phyloP scores from a whole-genome alignment of 257 asterid species.

The Solanum peruvianum region DNA sequence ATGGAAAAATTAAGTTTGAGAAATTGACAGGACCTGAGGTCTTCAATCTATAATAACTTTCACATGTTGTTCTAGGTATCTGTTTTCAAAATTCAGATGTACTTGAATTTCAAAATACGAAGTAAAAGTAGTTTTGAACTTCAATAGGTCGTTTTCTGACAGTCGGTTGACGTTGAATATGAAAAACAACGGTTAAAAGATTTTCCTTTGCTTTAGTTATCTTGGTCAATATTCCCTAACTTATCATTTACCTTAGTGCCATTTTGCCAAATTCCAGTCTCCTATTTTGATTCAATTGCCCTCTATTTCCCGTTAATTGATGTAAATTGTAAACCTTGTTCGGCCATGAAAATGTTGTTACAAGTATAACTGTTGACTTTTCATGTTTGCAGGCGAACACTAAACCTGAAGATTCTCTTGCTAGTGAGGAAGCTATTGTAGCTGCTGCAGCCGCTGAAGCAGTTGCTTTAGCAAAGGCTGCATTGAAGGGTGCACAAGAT shows the following conservation, averaged over 20 bases:
- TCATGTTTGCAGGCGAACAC: constrained; percentile 35
- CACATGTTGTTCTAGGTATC: background rate
- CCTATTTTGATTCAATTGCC: background rate
- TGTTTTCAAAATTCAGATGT: background rate
- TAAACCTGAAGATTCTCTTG: constrained; percentile 35
- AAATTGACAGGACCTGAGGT: background rate
- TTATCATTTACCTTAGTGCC: background rate
- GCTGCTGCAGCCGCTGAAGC: constrained; percentile 94
- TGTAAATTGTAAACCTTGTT: constrained; percentile 16
- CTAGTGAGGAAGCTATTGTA: constrained; percentile 67
- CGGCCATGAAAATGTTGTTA: constrained; percentile 52
- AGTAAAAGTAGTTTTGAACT: background rate
- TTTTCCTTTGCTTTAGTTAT: background rate
- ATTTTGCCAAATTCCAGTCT: background rate
- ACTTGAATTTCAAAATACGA: background rate
- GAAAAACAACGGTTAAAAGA: background rate
- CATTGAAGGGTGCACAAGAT: constrained; percentile 76
- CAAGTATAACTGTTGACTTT: background rate
- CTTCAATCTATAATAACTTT: background rate
- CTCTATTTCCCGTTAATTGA: background rate
- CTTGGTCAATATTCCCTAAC: background rate
- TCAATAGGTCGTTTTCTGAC: background rate
- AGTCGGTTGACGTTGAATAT: background rate
- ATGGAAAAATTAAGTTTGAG: background rate
- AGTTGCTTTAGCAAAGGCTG: constrained; percentile 81